Evolutionary conservation across 768 basidiomycete genomes (phyloP), one percentile per base, ranked within the genome.

Genomic region (Serendipita vermifera): DNA sequence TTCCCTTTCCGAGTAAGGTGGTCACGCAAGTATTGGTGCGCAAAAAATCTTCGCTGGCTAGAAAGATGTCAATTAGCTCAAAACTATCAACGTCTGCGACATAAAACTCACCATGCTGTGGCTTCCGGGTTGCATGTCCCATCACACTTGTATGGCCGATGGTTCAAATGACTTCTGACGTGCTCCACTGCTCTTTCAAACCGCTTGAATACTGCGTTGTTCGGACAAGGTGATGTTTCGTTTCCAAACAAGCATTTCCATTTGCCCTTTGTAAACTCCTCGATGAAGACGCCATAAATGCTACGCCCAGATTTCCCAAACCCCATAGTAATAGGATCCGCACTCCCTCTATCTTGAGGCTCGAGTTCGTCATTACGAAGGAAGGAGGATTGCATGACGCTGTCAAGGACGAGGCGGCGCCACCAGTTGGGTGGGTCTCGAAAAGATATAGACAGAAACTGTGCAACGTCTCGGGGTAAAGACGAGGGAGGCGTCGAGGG

Each of bases 181-280:
- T 41, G 39, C 26, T 41, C 39, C 26, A 41, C 15, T 6, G 39
- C 39, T 26, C 39, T 5, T 41, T 41, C 39, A n/a, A 41, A 41
- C 15, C 39, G 17, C 39, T 41, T 41, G 39, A 41, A 41, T 41
- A 41, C 39, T 9, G 39, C 39, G 15, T 41, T 41, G 15, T 41
- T 41, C 17, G 39, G 39, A 41, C 39, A 41, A 9, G 39, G 39
- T 26, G 26, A 20, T n/a, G 26, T n/a, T 6, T 7, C 6, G 15
- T 26, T 41, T n/a, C 39, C 39, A 41, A 41, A 41, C 39, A 41
- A 41, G 15, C 39, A 41, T n/a, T n/a, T 41, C 39, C 39, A 41
- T n/a, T 41, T 26, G 17, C 39, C 39, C 15, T n/a, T 41, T 20
- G 9, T 41, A 26, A n/a, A 9, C 15, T 41, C 39, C 15, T 41